Conservation (phyloP, 805 yeast genomes). For the Osmozyma mogii region DNA sequence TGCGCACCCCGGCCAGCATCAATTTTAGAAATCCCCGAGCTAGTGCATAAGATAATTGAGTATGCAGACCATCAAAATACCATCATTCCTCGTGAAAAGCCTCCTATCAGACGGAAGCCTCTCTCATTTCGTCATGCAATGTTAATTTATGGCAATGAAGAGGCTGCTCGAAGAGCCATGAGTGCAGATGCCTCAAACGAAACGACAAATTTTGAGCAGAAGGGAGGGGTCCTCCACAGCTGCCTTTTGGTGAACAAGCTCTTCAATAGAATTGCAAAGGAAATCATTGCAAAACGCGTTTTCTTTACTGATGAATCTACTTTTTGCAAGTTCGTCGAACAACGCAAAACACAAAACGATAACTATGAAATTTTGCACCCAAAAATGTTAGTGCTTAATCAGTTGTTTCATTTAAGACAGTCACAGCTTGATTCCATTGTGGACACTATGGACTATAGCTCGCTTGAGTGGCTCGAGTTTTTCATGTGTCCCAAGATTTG, state of each 20-base stretch:
- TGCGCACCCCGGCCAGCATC: neutral
- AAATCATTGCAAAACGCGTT: slow-evolving; percentile 47
- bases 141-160: slow-evolving; percentile 50
- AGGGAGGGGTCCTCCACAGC: slow-evolving; percentile 35
- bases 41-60: slow-evolving; percentile 50
- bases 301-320: slow-evolving; percentile 43
- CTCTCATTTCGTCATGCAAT: slow-evolving; percentile 61
- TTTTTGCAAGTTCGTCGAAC: slow-evolving; percentile 35
- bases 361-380: slow-evolving; percentile 13
- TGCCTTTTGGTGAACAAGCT: slow-evolving; percentile 64
- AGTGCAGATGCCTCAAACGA: slow-evolving; percentile 11
- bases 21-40: slow-evolving; percentile 73
- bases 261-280: slow-evolving; percentile 52
- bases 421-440: slow-evolving; percentile 43
- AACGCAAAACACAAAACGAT: too few species aligned
- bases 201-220: slow-evolving; percentile 4
- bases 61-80: slow-evolving; percentile 49
- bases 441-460: slow-evolving; percentile 33
- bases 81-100: slow-evolving; percentile 51
- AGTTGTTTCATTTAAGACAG: slow-evolving; percentile 49
- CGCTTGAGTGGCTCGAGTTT: slow-evolving; percentile 64
- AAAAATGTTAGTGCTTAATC: slow-evolving; percentile 56
- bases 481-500: slow-evolving; percentile 71
- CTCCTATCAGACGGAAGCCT: slow-evolving; percentile 61
- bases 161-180: slow-evolving; percentile 41